Percentiles rank a stretch among this genome's conserved stretches.
Conservation (phyloP, 495 filamentous ascomycete genomes). For the Penicillium psychrofluorescens region DNA sequence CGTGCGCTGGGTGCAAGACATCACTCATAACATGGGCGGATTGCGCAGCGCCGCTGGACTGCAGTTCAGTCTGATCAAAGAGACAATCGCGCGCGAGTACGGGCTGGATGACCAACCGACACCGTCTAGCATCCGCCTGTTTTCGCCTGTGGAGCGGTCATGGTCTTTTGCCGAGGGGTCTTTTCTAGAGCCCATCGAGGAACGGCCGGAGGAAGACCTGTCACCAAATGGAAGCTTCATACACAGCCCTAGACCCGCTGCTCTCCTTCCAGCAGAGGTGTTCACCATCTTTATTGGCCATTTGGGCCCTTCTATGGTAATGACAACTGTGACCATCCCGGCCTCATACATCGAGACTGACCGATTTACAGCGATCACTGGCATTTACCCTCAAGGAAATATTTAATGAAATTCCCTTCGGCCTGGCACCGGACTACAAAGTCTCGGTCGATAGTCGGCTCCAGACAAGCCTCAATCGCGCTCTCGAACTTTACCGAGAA, state of each 20-base stretch:
- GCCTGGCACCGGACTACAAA: conserved; percentile 49
- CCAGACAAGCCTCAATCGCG: conserved; percentile 66
- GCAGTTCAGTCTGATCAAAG: conserved; percentile 75
- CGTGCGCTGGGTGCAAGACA: conserved; percentile 75
- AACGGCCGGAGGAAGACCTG: conserved; percentile 55
- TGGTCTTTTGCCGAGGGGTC: conserved; percentile 34
- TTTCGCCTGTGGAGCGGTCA: conserved; percentile 16
- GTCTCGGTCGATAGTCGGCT: conserved; percentile 75
- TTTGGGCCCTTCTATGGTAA: conserved; percentile 84
- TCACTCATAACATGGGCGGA: conserved; percentile 87
- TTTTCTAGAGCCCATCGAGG: conserved; percentile 56
- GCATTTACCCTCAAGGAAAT: conserved; percentile 85
- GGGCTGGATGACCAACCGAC: conserved; percentile 4
- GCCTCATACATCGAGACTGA: conserved; percentile 9
- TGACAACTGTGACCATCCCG: background rate
- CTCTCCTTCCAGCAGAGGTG: conserved; percentile 61
- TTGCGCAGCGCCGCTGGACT: conserved; percentile 82
- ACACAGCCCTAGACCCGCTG: conserved; percentile 5
- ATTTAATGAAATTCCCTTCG: conserved; percentile 80
- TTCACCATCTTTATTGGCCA: conserved; percentile 82
- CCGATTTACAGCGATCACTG: conserved; percentile 59
- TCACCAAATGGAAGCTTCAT: conserved; percentile 21
- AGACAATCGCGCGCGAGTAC: conserved; percentile 34
- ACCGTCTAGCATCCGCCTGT: conserved; percentile 7
- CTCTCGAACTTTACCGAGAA: conserved; percentile 66